Evolutionary conservation across 1,139 yeast genomes (phyloP), one percentile per base, ranked within the genome.

Genomic region (Blastobotrys niveus): DNA sequence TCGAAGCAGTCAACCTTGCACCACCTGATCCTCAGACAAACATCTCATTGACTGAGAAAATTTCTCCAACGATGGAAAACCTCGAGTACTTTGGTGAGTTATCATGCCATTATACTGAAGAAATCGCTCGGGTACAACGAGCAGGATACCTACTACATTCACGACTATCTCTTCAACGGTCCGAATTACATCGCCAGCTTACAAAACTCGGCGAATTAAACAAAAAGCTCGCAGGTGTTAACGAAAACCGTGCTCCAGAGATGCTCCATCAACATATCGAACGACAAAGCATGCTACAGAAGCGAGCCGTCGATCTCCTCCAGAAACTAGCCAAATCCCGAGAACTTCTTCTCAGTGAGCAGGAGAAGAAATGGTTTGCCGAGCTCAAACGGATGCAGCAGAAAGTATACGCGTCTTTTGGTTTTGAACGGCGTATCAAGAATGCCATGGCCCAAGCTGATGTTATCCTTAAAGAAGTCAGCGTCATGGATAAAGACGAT

Each of bases 321-420:
- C 53, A 58, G 2, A 60, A 54, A 27, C 44, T 71, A 5, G 48
- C 47, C 46, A 55, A 47, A 33, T 51, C 50, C 19, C 53, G 57
- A 25, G 59, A 63, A 12, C 43, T 60, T 12, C 65, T 69, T 1
- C 53, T 73, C 26, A 65, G 70, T 40, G 60, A 60, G 2, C 60
- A 66, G 12, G 80, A 75, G 52, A 59, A 62, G 48, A 59, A 56
- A 27, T 75, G 78, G 77, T 66, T 70, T 50, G 62, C 57, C 21
- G 78, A 73, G 51, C 59, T 74, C 12, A 64, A 62, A 39, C 57
- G 63, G 10, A 49, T 60, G 26, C 53, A 54, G 35, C 37, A 44
- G 12, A 42, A 43, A n/a, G 44, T 57, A 21, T 47, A 51, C 17
- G 45, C 37, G 10, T 15, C 48, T 9, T 34, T 42, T 21, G 61